Evolutionary conservation across 2,329 filamentous ascomycete species (phyloP).

Genomic region (Aspergillus texensis): DNA sequence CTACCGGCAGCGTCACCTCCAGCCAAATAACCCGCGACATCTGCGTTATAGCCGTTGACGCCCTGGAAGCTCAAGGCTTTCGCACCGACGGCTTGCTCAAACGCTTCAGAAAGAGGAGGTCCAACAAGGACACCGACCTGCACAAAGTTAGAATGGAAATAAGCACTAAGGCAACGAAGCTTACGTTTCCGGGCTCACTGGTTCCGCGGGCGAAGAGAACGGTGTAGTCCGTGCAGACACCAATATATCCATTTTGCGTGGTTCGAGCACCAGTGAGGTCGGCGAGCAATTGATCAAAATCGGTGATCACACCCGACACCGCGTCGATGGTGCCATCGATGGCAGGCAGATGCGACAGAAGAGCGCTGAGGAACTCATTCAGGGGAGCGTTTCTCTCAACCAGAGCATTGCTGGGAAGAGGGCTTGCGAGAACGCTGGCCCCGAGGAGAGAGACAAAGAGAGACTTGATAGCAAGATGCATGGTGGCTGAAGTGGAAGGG

Average conservation of each 20-base stretch:
- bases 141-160: background rate
- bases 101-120: background rate
- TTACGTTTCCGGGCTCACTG: slow-evolving; percentile 3
- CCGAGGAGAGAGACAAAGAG: background rate
- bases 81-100: background rate
- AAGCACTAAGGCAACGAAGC: background rate
- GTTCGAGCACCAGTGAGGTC: background rate
- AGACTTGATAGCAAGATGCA: background rate
- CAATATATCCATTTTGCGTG: background rate
- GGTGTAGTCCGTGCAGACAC: background rate
- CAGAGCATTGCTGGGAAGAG: background rate
- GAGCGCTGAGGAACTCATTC: background rate
- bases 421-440: background rate
- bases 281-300: background rate
- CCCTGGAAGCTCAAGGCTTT: background rate
- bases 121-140: slow-evolving; percentile 1
- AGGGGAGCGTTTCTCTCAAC: background rate
- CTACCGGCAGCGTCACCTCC: background rate
- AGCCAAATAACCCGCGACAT: background rate
- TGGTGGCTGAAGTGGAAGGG: background rate
- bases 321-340: background rate
- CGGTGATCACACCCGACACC: background rate
- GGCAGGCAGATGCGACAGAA: background rate
- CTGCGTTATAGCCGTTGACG: background rate
- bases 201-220: slow-evolving; percentile 1